Base-by-base conservation (phyloP, 495 filamentous ascomycete genomes). In the Achaetomiella virescens region DNA sequence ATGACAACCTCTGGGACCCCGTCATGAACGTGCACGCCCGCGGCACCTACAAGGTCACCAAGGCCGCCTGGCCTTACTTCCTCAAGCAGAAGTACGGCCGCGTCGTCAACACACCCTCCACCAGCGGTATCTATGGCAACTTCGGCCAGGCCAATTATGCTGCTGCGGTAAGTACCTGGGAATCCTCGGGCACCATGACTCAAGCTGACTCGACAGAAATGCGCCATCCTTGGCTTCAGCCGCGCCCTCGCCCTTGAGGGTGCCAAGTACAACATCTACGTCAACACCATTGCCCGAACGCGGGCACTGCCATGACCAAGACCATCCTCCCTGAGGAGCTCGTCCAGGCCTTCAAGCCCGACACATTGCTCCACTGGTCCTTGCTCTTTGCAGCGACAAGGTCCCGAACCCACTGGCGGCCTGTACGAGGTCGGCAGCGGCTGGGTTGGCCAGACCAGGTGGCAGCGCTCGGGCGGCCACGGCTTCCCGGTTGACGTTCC, bases 231-330 rank as follows among this genome's bases (percentile, higher is more conserved):
- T 27, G 93, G 93, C 52, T 88, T 98, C 76, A 95, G 90, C 18
- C 88, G 91, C 60, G 87, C 95, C 53, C 81, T 98, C 36, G 93
- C 93, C 38, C 81, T 91, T 45, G 93, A 98, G 77, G 93, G 93
- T 61, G 82, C 81, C 49, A 98, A 97, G 78, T 91, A 98, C 80
- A 97, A 97, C 78, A 97, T 98, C 73, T 89, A 82, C 70, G 91
- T 96, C 66, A 98, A 98, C 80, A 97, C 95, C 45, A 96, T 98
- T 61, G 93, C 93, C 93, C 93, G 38, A 98, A 98, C 66, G 93
- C 93, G 37, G 93, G 93, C 61, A 98, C 93, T 36, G 86, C 87
- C 66, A 95, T 98, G 89, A 98, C 93, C 57, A 80, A 85, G 54
- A 91, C 88, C 52, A 90, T 98, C 75, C 86, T 98, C 76, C 95